phyloP scores from a whole-genome alignment of 2,329 filamentous ascomycete genomes.

The Colletotrichum chrysophilum region DNA sequence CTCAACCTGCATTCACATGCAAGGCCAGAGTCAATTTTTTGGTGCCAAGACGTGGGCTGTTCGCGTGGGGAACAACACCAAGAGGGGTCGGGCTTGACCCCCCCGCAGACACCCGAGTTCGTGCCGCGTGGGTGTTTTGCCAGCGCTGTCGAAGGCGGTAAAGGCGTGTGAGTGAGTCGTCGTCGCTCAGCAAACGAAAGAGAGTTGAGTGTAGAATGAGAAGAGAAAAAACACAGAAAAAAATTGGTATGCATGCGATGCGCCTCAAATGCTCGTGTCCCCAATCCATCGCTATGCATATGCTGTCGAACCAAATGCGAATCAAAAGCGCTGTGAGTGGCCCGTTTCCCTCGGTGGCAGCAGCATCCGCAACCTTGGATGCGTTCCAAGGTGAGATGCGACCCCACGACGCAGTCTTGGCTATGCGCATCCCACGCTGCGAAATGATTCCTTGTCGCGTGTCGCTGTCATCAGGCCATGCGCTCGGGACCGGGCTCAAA shows the following conservation, averaged over 20 bases:
- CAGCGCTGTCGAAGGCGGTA: not conserved
- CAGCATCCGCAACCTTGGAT: not conserved
- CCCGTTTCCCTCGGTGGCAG: not conserved
- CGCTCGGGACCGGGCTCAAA: conserved; percentile 1
- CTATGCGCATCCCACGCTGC: not conserved
- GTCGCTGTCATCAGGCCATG: conserved; percentile 8
- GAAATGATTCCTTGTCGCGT: not conserved
- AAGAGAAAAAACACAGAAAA: not conserved
- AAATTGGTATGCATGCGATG: not conserved
- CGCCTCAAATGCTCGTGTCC: conserved; percentile 16
- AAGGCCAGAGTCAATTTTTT: not conserved
- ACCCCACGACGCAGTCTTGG: not conserved
- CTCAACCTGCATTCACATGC: conserved; percentile 16
- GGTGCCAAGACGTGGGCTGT: conserved; percentile 5
- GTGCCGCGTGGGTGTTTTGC: not conserved
- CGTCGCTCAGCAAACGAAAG: not conserved
- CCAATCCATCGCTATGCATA: conserved; percentile 21
- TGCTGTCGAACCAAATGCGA: conserved; percentile 10
- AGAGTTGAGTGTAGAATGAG: not conserved
- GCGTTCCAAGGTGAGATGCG: conserved; percentile 1
- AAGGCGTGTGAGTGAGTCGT: not conserved
- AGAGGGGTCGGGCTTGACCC: not conserved
- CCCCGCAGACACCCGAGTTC: conserved; percentile 3
- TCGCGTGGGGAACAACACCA: not conserved
- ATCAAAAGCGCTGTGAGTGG: not conserved